phyloP scores from a whole-genome alignment of 2,329 filamentous ascomycete species.

The Penicillium sp. region DNA sequence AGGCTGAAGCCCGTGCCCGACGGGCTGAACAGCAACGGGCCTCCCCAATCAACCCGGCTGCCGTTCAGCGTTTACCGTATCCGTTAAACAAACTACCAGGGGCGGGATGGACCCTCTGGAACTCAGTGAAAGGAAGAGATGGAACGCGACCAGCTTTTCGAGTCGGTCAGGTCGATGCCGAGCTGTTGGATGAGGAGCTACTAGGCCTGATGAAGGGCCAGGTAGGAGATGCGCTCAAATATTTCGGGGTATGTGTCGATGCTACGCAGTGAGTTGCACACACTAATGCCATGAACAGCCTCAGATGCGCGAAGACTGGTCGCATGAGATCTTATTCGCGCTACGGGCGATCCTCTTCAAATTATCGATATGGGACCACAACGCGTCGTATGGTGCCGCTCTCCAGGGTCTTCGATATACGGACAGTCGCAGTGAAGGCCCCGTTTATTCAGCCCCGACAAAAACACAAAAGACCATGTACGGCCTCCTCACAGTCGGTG shows the following conservation, averaged over 20 bases:
- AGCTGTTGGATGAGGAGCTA: constrained; percentile 90
- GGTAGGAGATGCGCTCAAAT: constrained; percentile 83
- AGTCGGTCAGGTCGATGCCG: constrained; percentile 93
- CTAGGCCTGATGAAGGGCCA: constrained; percentile 82
- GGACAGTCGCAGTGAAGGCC: constrained; percentile 69
- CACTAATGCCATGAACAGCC: constrained; percentile 31
- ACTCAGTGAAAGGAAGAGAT: constrained; percentile 69
- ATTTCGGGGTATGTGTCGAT: constrained; percentile 64
- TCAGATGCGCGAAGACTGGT: constrained; percentile 82
- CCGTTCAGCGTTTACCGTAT: constrained; percentile 60
- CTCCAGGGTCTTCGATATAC: constrained; percentile 89
- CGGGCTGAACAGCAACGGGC: constrained; percentile 46
- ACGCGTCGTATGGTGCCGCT: constrained; percentile 90
- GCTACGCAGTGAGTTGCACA: neutral
- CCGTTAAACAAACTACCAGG: constrained; percentile 60
- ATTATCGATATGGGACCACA: constrained; percentile 92
- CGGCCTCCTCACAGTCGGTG: constrained; percentile 81
- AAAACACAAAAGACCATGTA: constrained; percentile 81
- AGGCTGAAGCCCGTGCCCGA: constrained; percentile 63
- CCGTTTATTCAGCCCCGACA: constrained; percentile 69
- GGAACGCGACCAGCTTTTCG: constrained; percentile 84
- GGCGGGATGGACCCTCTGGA: constrained; percentile 60
- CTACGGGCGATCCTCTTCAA: constrained; percentile 86
- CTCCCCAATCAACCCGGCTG: constrained; percentile 53
- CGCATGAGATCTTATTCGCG: constrained; percentile 76